Conservation (phyloP, 2,329 filamentous ascomycete species). For the Emmonsiellopsis sp. region DNA sequence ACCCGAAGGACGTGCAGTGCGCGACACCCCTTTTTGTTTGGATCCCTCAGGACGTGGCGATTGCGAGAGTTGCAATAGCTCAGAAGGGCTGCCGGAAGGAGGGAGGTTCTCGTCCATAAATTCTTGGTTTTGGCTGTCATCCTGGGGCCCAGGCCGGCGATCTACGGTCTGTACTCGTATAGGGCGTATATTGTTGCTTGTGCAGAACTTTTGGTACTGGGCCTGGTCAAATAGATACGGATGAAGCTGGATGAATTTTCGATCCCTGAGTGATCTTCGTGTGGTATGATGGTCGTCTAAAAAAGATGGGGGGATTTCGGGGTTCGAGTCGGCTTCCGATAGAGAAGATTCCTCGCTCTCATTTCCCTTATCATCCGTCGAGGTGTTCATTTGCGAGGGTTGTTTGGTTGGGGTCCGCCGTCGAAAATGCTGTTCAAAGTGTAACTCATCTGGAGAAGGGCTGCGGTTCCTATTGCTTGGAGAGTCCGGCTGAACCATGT, state of each 20-base stretch:
- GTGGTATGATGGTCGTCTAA: constrained; percentile 8
- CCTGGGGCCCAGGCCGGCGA: constrained; percentile 6
- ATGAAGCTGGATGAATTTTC: constrained; percentile 40
- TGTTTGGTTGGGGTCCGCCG: constrained; percentile 4
- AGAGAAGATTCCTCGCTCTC: constrained; percentile 21
- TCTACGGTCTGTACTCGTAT: constrained; percentile 23
- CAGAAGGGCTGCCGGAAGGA: constrained; percentile 23
- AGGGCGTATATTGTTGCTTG: constrained; percentile 33
- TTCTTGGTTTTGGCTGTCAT: constrained; percentile 24
- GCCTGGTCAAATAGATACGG: constrained; percentile 39
- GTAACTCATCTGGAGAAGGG: constrained; percentile 28
- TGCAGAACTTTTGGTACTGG: constrained; percentile 33
- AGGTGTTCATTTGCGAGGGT: neutral
- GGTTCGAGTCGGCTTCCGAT: constrained; percentile 26
- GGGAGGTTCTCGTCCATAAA: constrained; percentile 22
- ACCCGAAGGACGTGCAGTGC: neutral
- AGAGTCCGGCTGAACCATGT: neutral
- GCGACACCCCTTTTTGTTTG: neutral
- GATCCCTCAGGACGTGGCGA: constrained; percentile 14
- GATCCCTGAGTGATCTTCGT: constrained; percentile 29
- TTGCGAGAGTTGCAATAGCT: constrained; percentile 22
- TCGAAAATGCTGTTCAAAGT: constrained; percentile 18
- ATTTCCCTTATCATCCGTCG: neutral
- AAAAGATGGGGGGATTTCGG: constrained; percentile 12
- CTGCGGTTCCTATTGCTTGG: neutral